These are phyloP conservation scores for Plantago lanceolata DNA, from an alignment of 305 asterid genomes.

Conservation along the genomic window DNA sequence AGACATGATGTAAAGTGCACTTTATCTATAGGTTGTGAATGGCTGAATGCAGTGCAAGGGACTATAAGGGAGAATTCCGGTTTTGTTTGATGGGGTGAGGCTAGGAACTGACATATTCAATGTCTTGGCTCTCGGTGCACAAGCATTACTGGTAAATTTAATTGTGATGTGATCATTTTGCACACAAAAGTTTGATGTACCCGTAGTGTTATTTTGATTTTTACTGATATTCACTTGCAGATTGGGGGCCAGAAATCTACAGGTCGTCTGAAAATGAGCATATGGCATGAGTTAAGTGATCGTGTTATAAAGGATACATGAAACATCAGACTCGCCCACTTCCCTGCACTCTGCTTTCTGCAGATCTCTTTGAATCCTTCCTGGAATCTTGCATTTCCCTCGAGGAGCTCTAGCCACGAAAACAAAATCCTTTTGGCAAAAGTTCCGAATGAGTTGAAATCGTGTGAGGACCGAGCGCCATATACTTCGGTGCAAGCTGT, in stretches of 20 bases:
- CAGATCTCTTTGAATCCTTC: too few relatives aligned
- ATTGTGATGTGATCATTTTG: neutral
- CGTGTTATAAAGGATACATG: too few relatives aligned
- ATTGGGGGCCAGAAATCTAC: too few relatives aligned
- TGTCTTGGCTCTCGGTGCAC: constrained; percentile 79
- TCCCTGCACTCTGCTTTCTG: too few relatives aligned
- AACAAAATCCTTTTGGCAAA: constrained; percentile 43
- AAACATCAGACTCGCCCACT: too few relatives aligned
- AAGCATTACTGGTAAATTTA: constrained; percentile 44
- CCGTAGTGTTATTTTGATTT: too few relatives aligned
- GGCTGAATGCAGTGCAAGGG: constrained; percentile 47
- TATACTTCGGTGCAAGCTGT: constrained; percentile 33
- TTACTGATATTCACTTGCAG: too few relatives aligned
- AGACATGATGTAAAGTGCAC: neutral
- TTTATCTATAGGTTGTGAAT: constrained; percentile 43
- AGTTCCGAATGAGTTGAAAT: too few relatives aligned
- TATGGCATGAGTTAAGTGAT: constrained; percentile 46
- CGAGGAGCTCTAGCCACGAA: too few relatives aligned
- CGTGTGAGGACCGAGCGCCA: constrained; percentile 43
- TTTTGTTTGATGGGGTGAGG: constrained; percentile 62
- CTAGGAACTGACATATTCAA: constrained; percentile 70
- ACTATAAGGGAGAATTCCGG: constrained; percentile 56
- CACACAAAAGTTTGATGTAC: constrained; percentile 14
- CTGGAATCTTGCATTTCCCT: too few relatives aligned
- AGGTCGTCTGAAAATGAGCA: constrained; percentile 55